Conservation (phyloP, 1,284 basidiomycete species). For the Ceratobasidium papillatum region DNA sequence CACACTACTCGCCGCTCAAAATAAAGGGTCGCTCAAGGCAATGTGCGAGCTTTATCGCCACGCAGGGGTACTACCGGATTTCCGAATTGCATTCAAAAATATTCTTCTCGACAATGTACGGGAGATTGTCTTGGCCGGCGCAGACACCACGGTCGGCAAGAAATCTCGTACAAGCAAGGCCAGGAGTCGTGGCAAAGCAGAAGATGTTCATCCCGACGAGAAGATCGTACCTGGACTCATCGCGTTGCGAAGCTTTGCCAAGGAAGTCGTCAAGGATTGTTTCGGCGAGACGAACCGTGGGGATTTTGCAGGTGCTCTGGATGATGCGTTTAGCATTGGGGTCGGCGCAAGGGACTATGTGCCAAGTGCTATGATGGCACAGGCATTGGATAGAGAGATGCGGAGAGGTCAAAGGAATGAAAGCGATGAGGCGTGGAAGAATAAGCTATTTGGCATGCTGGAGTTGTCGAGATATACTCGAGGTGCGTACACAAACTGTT, state of each 20-base stretch:
- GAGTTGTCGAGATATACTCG: slow-evolving; percentile 88
- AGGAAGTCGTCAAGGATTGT: slow-evolving; percentile 59
- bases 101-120: slow-evolving; percentile 60
- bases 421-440: slow-evolving; percentile 75
- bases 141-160: slow-evolving; percentile 53
- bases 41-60: slow-evolving; percentile 73
- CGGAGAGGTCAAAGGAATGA: slow-evolving; percentile 81
- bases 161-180: slow-evolving; percentile 47
- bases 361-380: slow-evolving; percentile 60
- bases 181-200: slow-evolving; percentile 48
- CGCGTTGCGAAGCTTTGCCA: slow-evolving; percentile 71
- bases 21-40: slow-evolving; percentile 62
- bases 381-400: slow-evolving; percentile 87
- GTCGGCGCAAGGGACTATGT: slow-evolving; percentile 75
- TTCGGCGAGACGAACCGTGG: slow-evolving; percentile 56
- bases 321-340: slow-evolving; percentile 81
- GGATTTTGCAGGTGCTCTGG: slow-evolving; percentile 54
- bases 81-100: slow-evolving; percentile 70
- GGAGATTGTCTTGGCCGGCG: slow-evolving; percentile 59
- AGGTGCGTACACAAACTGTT: slow-evolving; percentile 46
- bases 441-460: slow-evolving; percentile 77
- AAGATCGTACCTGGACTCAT: slow-evolving; percentile 83
- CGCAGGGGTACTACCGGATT: slow-evolving; percentile 63
- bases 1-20: slow-evolving; percentile 66
- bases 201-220: slow-evolving; percentile 58